Percentiles rank a stretch among this genome's conserved stretches.
Conservation (phyloP, 768 basidiomycete species). For the Lentinula boryana region DNA sequence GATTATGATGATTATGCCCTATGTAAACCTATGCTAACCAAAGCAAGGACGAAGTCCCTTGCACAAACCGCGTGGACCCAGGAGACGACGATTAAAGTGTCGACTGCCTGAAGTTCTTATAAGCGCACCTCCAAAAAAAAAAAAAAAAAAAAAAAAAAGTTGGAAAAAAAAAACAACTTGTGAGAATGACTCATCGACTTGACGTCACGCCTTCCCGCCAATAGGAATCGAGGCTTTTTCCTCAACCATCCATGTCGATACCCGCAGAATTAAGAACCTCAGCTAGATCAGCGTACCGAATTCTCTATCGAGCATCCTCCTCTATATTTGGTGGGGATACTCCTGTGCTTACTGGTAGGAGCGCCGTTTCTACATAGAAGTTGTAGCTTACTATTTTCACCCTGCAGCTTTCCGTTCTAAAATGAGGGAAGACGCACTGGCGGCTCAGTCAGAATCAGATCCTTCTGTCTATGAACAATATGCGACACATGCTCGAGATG, state of each 20-base stretch:
- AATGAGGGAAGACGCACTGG: constrained; percentile 54
- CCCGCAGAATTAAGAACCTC: constrained; percentile 52
- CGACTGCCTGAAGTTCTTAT: too few relatives aligned
- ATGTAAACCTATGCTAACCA: too few relatives aligned
- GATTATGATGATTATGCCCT: too few relatives aligned
- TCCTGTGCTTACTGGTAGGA: constrained; percentile 45
- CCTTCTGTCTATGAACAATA: constrained; percentile 45
- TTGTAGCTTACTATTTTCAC: constrained; percentile 9
- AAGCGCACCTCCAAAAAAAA: too few relatives aligned
- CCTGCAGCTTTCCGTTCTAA: constrained; percentile 64
- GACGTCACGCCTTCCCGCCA: not conserved
- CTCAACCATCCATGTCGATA: constrained; percentile 40
- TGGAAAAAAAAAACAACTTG: too few relatives aligned
- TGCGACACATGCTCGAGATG: constrained; percentile 57
- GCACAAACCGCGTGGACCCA: too few relatives aligned
- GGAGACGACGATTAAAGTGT: too few relatives aligned
- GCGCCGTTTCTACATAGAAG: not conserved
- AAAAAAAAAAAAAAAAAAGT: too few relatives aligned
- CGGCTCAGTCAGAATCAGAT: constrained; percentile 35
- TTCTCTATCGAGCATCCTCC: constrained; percentile 60
- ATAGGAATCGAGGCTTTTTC: not conserved
- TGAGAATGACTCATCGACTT: not conserved
- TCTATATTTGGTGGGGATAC: constrained; percentile 66
- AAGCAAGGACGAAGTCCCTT: too few relatives aligned
- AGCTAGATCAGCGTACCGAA: constrained; percentile 71